Conservation (phyloP, 495 filamentous ascomycete genomes). For the Penicillium mononematosum region DNA sequence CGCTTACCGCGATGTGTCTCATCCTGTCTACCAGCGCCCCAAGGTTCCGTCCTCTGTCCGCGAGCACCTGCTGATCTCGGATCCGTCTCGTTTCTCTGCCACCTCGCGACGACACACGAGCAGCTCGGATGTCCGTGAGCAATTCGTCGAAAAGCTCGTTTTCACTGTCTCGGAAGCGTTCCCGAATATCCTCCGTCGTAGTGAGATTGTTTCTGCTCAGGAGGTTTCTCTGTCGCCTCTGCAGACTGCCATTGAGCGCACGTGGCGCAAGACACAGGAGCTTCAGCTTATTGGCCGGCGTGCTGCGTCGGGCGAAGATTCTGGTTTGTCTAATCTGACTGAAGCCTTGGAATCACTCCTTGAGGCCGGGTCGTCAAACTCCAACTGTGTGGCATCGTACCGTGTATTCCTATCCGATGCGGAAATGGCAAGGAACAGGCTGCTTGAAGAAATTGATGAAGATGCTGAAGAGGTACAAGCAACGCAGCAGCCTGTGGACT, state of each 20-base stretch:
- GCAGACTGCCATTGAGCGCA: conserved; percentile 88
- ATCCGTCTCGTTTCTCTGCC: conserved; percentile 70
- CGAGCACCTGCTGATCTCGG: conserved; percentile 77
- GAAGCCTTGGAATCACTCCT: conserved; percentile 74
- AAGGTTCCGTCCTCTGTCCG: conserved; percentile 78
- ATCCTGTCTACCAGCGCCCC: conserved; percentile 85
- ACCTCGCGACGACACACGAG: conserved; percentile 65
- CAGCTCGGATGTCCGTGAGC: conserved; percentile 62
- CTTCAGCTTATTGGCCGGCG: conserved; percentile 71
- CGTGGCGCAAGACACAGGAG: conserved; percentile 86
- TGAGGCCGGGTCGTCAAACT: conserved; percentile 59
- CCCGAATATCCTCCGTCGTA: conserved; percentile 85
- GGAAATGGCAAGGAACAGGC: conserved; percentile 44
- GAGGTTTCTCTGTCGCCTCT: conserved; percentile 67
- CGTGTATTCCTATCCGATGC: conserved; percentile 63
- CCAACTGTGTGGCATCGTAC: conserved; percentile 70
- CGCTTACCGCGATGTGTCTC: conserved; percentile 74
- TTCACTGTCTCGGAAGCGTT: conserved; percentile 84
- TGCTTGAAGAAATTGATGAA: conserved; percentile 47
- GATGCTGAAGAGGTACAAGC: conserved; percentile 49
- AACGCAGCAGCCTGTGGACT: conserved; percentile 47
- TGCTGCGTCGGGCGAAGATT: conserved; percentile 70
- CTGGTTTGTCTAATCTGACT: conserved; percentile 60
- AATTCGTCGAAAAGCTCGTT: conserved; percentile 82
- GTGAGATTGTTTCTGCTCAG: conserved; percentile 74